Evolutionary conservation across 2,329 filamentous ascomycete genomes (phyloP).

Genomic region (Truncatella angustata): DNA sequence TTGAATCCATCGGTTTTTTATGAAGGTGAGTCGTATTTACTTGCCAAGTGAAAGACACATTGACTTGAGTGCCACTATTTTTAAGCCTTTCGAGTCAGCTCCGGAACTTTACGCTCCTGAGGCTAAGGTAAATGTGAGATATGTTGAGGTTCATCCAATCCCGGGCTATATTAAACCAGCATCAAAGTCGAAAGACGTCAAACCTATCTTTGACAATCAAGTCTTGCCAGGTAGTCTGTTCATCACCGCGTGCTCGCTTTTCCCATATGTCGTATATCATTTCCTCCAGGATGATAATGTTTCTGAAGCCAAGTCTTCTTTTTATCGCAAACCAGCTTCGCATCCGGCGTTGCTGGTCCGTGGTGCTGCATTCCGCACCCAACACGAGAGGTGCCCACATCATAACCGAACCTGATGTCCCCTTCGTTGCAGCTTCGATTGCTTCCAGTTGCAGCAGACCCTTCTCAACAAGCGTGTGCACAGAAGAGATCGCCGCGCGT

Average conservation of each 20-base stretch:
- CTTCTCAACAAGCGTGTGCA: slow-evolving; percentile 30
- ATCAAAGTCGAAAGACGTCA: slow-evolving; percentile 24
- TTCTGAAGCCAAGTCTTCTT: slow-evolving; percentile 32
- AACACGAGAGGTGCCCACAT: slow-evolving; percentile 34
- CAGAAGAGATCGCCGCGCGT: slow-evolving; percentile 16
- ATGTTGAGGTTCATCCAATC: background rate
- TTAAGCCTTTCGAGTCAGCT: no score
- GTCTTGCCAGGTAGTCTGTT: slow-evolving; percentile 30
- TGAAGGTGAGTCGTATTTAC: no score
- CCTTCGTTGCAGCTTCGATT: slow-evolving; percentile 25
- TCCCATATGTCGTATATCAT: slow-evolving; percentile 31
- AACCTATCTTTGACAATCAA: slow-evolving; percentile 30
- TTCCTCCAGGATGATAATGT: slow-evolving; percentile 28
- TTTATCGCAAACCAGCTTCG: slow-evolving; percentile 28
- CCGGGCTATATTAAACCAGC: background rate
- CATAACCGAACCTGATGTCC: slow-evolving; percentile 30
- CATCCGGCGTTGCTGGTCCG: slow-evolving; percentile 27
- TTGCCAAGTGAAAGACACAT: no score
- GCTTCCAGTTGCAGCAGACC: slow-evolving; percentile 30
- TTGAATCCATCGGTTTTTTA: no score
- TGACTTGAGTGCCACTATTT: no score
- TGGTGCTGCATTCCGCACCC: slow-evolving; percentile 30
- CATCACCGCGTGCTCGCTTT: slow-evolving; percentile 13
- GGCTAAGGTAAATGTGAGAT: no score
- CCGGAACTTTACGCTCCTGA: no score